Conservation (phyloP, 2,329 filamentous ascomycete species). For the Madurella mycetomatis region DNA sequence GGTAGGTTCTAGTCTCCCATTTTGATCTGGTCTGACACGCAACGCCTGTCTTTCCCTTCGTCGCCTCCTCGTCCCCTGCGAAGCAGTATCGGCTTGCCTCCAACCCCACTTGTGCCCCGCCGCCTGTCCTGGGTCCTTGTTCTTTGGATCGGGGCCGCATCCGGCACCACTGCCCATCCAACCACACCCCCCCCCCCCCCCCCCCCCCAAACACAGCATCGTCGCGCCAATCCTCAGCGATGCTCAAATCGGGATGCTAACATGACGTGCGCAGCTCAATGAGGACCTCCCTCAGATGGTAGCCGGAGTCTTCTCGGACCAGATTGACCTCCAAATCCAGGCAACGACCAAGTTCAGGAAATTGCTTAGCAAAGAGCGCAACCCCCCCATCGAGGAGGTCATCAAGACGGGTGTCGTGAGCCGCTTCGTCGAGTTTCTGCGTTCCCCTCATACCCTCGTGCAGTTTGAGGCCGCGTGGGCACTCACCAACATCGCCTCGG, state of each 20-base stretch:
- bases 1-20: slow-evolving; percentile 51
- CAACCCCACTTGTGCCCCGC: slow-evolving; percentile 26
- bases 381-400: slow-evolving; percentile 97
- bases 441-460: slow-evolving; percentile 94
- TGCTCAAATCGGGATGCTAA: slow-evolving; percentile 25
- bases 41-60: not conserved
- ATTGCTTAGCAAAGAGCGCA: slow-evolving; percentile 95
- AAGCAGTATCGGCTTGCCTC: slow-evolving; percentile 11
- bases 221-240: not conserved
- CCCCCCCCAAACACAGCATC: too few species aligned
- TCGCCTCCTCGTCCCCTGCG: slow-evolving; percentile 3
- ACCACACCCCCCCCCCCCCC: too few species aligned
- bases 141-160: slow-evolving; percentile 11
- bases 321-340: slow-evolving; percentile 96
- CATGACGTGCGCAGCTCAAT: slow-evolving; percentile 62
- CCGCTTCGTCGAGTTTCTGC: slow-evolving; percentile 97
- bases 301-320: slow-evolving; percentile 93
- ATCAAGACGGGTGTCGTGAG: slow-evolving; percentile 98
- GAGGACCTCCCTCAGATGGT: slow-evolving; percentile 99
- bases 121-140: slow-evolving; percentile 14
- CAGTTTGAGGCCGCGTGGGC: slow-evolving; percentile 99
- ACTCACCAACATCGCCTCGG: slow-evolving; percentile 97
- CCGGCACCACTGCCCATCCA: slow-evolving; percentile 4
- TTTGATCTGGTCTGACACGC: slow-evolving; percentile 13
- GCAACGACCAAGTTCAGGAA: slow-evolving; percentile 98